These are phyloP conservation scores for Laetiporus sulphureus DNA, from an alignment of 1,284 basidiomycete species.

Conservation along the genomic window DNA sequence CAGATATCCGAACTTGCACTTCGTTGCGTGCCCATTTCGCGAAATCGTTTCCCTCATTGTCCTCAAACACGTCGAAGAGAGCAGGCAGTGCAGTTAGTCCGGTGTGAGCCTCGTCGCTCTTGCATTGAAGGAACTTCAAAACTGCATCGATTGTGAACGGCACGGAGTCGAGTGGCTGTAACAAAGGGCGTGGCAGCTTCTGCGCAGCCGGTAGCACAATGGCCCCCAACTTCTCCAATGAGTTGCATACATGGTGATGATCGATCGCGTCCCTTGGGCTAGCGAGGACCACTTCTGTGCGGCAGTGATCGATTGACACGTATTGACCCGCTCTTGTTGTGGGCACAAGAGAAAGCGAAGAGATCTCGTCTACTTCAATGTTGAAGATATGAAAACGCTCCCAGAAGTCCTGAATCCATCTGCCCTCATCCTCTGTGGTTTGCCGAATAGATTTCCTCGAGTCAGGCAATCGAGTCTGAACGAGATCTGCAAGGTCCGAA, in stretches of 20 bases:
- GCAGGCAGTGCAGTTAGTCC: not conserved
- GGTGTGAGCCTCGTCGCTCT: not conserved
- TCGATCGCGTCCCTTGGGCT: not conserved
- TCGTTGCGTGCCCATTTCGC: not conserved
- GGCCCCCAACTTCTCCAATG: conserved; percentile 7
- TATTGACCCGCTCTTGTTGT: not conserved
- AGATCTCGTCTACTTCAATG: not conserved
- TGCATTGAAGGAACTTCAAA: conserved; percentile 2
- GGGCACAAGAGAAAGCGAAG: not conserved
- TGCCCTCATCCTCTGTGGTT: not conserved
- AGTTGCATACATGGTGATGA: not conserved
- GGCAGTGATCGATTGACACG: conserved; percentile 2
- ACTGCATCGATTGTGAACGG: conserved; percentile 2
- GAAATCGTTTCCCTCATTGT: not conserved
- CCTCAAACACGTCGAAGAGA: not conserved
- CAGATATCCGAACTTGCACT: not conserved
- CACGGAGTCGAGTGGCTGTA: not conserved
- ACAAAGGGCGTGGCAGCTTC: not conserved
- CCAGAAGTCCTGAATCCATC: conserved; percentile 4
- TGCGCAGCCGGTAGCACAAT: not conserved
- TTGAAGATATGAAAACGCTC: not conserved
- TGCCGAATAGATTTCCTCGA: not conserved
- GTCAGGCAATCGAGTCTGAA: not conserved
- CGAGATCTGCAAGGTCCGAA: not conserved
- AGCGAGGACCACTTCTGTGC: not conserved